Evolutionary conservation across 2,329 filamentous ascomycete species (phyloP).

Genomic region (Hymenoscyphus infarciens): DNA sequence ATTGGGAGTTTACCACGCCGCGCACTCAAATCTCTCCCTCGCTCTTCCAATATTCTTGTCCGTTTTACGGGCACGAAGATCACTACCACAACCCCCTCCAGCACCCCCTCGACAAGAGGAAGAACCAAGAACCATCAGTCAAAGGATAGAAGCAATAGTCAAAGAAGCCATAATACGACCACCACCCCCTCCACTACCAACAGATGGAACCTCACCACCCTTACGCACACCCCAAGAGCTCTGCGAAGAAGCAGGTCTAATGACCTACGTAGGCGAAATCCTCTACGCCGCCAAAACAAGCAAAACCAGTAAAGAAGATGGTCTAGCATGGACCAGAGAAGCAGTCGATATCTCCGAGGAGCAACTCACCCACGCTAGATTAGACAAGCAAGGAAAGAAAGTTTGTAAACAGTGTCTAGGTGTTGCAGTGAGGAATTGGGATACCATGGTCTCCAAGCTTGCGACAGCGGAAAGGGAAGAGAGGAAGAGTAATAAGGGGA

Average conservation of each 20-base stretch:
- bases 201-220: slow-evolving; percentile 66
- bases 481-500: slow-evolving; percentile 16
- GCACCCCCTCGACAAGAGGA: slow-evolving; percentile 21
- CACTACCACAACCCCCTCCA: slow-evolving; percentile 41
- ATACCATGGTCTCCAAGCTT: slow-evolving; percentile 69
- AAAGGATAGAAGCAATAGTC: slow-evolving; percentile 31
- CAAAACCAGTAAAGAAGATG: slow-evolving; percentile 54
- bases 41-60: slow-evolving; percentile 85
- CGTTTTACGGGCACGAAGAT: slow-evolving; percentile 73
- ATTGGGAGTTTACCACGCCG: slow-evolving; percentile 74
- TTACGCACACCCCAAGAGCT: slow-evolving; percentile 60
- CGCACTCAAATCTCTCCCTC: slow-evolving; percentile 58
- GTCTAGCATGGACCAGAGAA: slow-evolving; percentile 85
- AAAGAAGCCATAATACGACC: slow-evolving; percentile 45
- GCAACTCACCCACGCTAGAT: slow-evolving; percentile 47
- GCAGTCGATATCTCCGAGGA: slow-evolving; percentile 78
- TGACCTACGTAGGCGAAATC: slow-evolving; percentile 91
- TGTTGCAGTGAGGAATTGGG: slow-evolving; percentile 78
- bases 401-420: slow-evolving; percentile 75
- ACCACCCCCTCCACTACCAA: slow-evolving; percentile 66
- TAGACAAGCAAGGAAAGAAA: slow-evolving; percentile 42
- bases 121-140: slow-evolving; percentile 22
- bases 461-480: slow-evolving; percentile 36
- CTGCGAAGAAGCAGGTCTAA: slow-evolving; percentile 82
- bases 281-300: slow-evolving; percentile 63